A percentile compares a stretch with the other conserved stretches of the same genome.
Evolutionary conservation across 2,329 filamentous ascomycete species (phyloP).

Genomic region (Paecilomyces sp.): DNA sequence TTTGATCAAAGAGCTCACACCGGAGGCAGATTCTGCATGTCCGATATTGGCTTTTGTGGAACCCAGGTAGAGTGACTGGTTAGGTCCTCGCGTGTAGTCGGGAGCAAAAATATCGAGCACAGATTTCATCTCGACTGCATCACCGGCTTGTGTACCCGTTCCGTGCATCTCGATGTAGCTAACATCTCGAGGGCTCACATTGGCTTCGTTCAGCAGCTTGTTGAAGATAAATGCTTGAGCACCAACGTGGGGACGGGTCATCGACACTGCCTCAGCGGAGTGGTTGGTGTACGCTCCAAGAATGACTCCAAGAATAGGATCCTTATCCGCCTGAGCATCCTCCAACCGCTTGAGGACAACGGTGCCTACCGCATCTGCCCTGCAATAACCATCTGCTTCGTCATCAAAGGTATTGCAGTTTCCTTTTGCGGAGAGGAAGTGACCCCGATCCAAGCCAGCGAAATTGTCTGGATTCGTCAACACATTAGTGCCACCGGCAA

Average conservation of each 20-base stretch:
- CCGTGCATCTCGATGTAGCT: slow-evolving; percentile 36
- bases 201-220: slow-evolving; percentile 29
- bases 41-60: slow-evolving; percentile 30
- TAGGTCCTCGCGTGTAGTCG: slow-evolving; percentile 19
- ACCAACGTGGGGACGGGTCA: slow-evolving; percentile 35
- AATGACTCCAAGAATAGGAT: slow-evolving; percentile 35
- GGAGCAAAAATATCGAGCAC: slow-evolving; percentile 29
- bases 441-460: slow-evolving; percentile 57
- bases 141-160: slow-evolving; percentile 36
- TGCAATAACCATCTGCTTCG: slow-evolving; percentile 48
- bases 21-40: slow-evolving; percentile 39
- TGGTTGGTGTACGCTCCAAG: slow-evolving; percentile 38
- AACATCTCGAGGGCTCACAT: slow-evolving; percentile 28
- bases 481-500: slow-evolving; percentile 67
- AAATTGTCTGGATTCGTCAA: slow-evolving; percentile 75
- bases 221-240: slow-evolving; percentile 31
- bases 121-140: slow-evolving; percentile 30
- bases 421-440: slow-evolving; percentile 27
- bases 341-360: slow-evolving; percentile 46
- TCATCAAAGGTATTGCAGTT: slow-evolving; percentile 45
- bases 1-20: slow-evolving; percentile 47
- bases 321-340: slow-evolving; percentile 46
- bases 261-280: slow-evolving; percentile 39
- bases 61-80: slow-evolving; percentile 24
- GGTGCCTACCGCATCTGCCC: slow-evolving; percentile 43